These are phyloP conservation scores for Candida piceae DNA, from an alignment of 805 yeast species.

Conservation along the genomic window DNA sequence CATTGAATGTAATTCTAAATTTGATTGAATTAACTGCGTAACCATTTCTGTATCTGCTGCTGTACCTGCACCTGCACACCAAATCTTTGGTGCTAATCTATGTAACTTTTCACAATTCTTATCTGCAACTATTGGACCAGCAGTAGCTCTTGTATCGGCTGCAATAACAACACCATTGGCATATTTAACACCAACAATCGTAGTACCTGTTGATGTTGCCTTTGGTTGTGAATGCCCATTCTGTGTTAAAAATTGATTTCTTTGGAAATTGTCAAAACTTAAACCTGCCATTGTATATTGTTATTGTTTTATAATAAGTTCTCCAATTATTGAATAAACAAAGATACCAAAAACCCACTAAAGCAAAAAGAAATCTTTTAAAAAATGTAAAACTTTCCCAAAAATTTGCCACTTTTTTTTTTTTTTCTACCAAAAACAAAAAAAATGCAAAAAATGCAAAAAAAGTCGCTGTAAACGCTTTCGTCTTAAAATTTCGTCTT, in stretches of 20 bases:
- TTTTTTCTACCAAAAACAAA: too few species aligned
- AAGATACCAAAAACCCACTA: too few species aligned
- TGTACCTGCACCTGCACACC: slow-evolving; percentile 99
- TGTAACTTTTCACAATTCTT: slow-evolving; percentile 96
- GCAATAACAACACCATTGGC: slow-evolving; percentile 95
- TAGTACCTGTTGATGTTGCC: slow-evolving; percentile 98
- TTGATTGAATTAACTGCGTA: slow-evolving; percentile 86
- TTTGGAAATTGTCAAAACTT: slow-evolving; percentile 87
- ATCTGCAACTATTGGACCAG: slow-evolving; percentile 95
- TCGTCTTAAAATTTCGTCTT: too few species aligned
- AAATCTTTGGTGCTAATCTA: slow-evolving; percentile 80
- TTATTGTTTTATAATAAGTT: background rate
- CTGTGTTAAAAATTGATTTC: slow-evolving; percentile 71
- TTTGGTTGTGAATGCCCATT: slow-evolving; percentile 70
- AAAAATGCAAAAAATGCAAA: too few species aligned
- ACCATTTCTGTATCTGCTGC: slow-evolving; percentile 99
- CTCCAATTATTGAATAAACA: too few species aligned
- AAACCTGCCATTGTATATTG: slow-evolving; percentile 76
- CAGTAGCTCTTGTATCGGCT: slow-evolving; percentile 97
- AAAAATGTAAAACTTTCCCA: too few species aligned
- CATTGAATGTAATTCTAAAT: slow-evolving; percentile 84
- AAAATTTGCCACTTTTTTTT: too few species aligned
- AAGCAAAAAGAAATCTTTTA: too few species aligned
- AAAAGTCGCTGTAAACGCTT: too few species aligned
- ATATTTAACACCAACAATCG: slow-evolving; percentile 94